Evolutionary conservation across 805 yeast genomes (phyloP), one percentile per base, ranked within the genome.

Genomic region (Candida broadrunensis): DNA sequence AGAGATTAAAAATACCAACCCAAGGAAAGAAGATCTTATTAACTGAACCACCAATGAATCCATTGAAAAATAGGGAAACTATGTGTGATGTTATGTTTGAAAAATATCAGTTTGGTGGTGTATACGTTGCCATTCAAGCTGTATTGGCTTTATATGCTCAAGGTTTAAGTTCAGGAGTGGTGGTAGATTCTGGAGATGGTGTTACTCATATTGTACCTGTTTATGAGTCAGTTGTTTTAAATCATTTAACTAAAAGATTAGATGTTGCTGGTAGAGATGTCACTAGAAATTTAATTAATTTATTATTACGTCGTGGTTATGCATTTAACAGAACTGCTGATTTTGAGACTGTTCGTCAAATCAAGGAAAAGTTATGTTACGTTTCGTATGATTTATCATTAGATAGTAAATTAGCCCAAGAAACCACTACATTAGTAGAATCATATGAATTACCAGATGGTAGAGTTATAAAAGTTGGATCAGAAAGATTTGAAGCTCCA

Each of bases 181-280:
- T 93, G 43, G 98, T 93, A 17, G 99, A 93, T 65, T 88, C 97
- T 3, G 99, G 99, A 58, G 98, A 90, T 62, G 98, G 98, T 67
- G 99, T 91, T 35, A 93, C 99, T 3, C 99, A 93, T 61, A 85
- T 93, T 64, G 97, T 93, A 33, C 99, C 99, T 17, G 99, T 93
- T 30, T 93, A 93, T 63, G 98, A 93, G 67, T 84, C 95, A 4
- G 96, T 88, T 33, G 99, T 93, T n/a, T 77, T 93, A 60, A 91
- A 88, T 63, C 98, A 93, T 64, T 74, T 88, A 55, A 91, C 97
- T 15, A 80, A 84, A 57, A 81, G 99, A 61, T 73, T 93, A 54
- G 97, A 93, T 63, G 96, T 93, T 46, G 99, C 99, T 4, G 99
- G 99, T 54, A 80, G 99, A 63, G 99, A 93, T 58, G 97, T 93